Base-by-base conservation (phyloP, 2,329 filamentous ascomycete genomes). In the Gyromitra esculenta region DNA sequence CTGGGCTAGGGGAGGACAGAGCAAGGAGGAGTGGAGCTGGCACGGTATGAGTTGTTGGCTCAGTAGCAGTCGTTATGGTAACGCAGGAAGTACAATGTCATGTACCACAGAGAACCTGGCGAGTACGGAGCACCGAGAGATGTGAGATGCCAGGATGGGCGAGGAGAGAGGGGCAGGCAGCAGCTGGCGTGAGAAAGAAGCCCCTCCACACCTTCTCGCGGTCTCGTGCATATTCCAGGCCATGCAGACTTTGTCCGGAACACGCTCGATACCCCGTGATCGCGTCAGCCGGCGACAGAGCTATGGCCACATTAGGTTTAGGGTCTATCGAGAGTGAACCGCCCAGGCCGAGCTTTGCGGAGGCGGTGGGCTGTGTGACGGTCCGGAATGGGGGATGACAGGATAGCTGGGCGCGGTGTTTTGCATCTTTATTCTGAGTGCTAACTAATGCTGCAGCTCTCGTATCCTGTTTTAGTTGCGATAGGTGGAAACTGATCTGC, bases 161-260 rank as follows among this genome's bases (percentile, higher is more conserved):
- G 63, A 65, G n/a, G 39, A 39, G 63, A 69, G 70, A 73, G 74
- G 56, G 71, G 75, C 71, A 77, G 37, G 62, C 63, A 68, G 75
- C 50, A 50, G 71, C 52, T 54, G 25, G 21, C 50, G 50, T 21
- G 73, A 52, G 43, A 45, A 62, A 66, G 64, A 50, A 74, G 72
- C 75, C 75, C 75, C 75, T 75, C 75, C 75, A 77, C 75, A 77
- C 75, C 69, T 74, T 54, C 70, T 69, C 50, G 50, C 18, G 57
- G 70, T 54, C 75, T 74, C 35, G 64, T 74, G 67, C 70, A 73
- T 72, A 74, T 48, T n/a, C 21, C 64, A 57, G 50, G 2, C 48
- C 7, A 73, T 66, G 8, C 54, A 21, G 11, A 57, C 67, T 41
- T 48, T 39, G 54, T 41, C 56, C 63, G 63, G 63, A 68, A 68